Evolutionary conservation across 2,329 filamentous ascomycete species (phyloP), one percentile per base, ranked within the genome.

Genomic region (Pseudogymnoascus sp.): DNA sequence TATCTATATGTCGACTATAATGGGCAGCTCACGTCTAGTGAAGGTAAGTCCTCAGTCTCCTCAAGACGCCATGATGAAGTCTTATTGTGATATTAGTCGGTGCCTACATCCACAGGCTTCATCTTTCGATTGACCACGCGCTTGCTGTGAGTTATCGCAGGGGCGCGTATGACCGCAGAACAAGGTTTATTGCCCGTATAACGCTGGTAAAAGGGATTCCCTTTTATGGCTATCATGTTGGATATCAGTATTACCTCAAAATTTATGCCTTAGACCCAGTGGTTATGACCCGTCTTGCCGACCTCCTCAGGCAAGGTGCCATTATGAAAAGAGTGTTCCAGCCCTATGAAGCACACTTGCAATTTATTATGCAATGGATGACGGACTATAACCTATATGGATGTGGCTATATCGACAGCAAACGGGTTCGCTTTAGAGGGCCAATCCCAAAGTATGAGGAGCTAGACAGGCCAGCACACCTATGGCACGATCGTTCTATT

Each of bases 301-400:
- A 97, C 70, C 79, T 99, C 57, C 79, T 99, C 41, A 86, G 90
- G 16, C 91, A 96, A 73, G 94, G 94, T 6, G 88, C 88, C 30
- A 86, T 99, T 43, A 83, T 97, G 83, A 90, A 90, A 70, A 83
- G 82, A 62, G 81, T 83, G 22, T 88, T 99, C 43, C 93, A 97
- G 70, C 93, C 94, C 0, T 96, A 94, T 70, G 94, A 99, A 74
- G 91, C 90, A 16, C 95, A 99, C 72, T 74, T 97, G 64, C 91
- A 96, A 70, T 97, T 92, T 71, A 76, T 97, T 7, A 80, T 94
- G 8, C 95, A 99, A 74, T 99, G 95, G 83, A 97, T 99, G 94
- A 89, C 88, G 65, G 95, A 99, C 73, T 99, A 95, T 78, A 99
- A 97, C 71, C 78, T 99, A 66, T 97, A 96, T 72, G 95, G 95